Evolutionary conservation across 73 alveolate species (phyloP).

Genomic region (Stentor roeselii): DNA sequence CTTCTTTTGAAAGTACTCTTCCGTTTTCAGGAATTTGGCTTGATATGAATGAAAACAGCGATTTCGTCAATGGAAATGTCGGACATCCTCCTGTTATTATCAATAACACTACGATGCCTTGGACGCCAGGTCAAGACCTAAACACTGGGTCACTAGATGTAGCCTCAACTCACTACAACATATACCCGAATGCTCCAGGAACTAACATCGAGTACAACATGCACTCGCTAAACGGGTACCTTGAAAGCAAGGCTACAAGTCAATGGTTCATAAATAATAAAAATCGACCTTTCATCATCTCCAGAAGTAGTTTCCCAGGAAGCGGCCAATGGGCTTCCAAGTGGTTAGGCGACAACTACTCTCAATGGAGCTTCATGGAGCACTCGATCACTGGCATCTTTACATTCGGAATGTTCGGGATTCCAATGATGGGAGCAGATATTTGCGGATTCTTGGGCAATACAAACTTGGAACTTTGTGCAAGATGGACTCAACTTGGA

Average conservation of each 20-base stretch:
- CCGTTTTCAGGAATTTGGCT: conserved; percentile 67
- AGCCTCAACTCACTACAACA: too few species aligned
- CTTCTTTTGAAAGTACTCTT: conserved; percentile 42
- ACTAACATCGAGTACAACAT: conserved; percentile 29
- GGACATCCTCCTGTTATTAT: too few species aligned
- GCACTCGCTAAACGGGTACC: conserved; percentile 37
- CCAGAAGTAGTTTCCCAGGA: conserved; percentile 81
- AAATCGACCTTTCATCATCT: conserved; percentile 73
- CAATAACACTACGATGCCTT: too few species aligned
- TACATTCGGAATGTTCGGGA: conserved; percentile 86
- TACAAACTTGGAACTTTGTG: conserved; percentile 68
- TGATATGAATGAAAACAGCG: conserved; percentile 82
- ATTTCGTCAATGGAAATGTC: conserved; percentile 48
- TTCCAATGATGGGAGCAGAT: conserved; percentile 87
- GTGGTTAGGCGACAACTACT: conserved; percentile 80
- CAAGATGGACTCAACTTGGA: conserved; percentile 83
- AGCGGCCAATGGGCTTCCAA: conserved; percentile 82
- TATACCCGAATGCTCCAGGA: too few species aligned
- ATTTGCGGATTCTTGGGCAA: conserved; percentile 80
- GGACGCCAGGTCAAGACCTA: too few species aligned
- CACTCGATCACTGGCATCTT: conserved; percentile 74
- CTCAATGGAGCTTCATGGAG: conserved; percentile 59
- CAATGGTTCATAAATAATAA: conserved; percentile 33
- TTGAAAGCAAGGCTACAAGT: conserved; percentile 40
- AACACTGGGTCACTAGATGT: too few species aligned